phyloP scores from a whole-genome alignment of 345 rosid genomes.

The Citrus mangshanensis region DNA sequence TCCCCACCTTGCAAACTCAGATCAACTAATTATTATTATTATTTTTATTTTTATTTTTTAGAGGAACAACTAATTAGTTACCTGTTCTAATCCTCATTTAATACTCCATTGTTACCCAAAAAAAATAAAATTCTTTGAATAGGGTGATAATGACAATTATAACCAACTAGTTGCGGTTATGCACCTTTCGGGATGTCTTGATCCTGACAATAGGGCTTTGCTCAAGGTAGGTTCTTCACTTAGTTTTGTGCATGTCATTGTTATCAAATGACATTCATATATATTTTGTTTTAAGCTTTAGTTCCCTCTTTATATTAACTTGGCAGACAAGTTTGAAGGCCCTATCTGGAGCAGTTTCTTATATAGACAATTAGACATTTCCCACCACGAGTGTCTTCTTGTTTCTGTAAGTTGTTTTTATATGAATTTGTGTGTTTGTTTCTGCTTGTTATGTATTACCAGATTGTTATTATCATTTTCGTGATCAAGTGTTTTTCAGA shows the following conservation, averaged over 20 bases:
- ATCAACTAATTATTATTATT: not conserved
- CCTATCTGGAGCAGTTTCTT: constrained; percentile 66
- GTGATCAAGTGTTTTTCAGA: constrained; percentile 30
- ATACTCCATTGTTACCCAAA: not conserved
- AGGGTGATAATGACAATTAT: constrained; percentile 63
- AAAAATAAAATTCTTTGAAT: not conserved
- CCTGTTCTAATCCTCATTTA: not conserved
- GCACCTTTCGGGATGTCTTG: constrained; percentile 40
- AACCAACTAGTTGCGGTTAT: constrained; percentile 60
- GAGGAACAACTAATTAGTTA: too few relatives aligned
- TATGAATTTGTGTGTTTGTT: not conserved
- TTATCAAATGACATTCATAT: not conserved
- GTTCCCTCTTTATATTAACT: constrained; percentile 2
- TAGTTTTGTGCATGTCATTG: not conserved
- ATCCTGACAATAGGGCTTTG: constrained; percentile 57
- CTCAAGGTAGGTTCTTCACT: constrained; percentile 51
- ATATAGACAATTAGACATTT: constrained; percentile 54
- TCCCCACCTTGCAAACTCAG: not conserved
- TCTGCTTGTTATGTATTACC: not conserved
- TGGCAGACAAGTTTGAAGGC: constrained; percentile 65
- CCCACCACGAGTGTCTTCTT: constrained; percentile 61
- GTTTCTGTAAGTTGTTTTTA: constrained; percentile 46
- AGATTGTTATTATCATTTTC: constrained; percentile 8
- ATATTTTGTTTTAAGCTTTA: not conserved
- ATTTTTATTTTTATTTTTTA: too few relatives aligned